Percentiles rank a stretch among this genome's conserved stretches.
These are phyloP conservation scores for Phaeolepiota aurea DNA, from an alignment of 768 basidiomycete genomes.

Conservation along the genomic window DNA sequence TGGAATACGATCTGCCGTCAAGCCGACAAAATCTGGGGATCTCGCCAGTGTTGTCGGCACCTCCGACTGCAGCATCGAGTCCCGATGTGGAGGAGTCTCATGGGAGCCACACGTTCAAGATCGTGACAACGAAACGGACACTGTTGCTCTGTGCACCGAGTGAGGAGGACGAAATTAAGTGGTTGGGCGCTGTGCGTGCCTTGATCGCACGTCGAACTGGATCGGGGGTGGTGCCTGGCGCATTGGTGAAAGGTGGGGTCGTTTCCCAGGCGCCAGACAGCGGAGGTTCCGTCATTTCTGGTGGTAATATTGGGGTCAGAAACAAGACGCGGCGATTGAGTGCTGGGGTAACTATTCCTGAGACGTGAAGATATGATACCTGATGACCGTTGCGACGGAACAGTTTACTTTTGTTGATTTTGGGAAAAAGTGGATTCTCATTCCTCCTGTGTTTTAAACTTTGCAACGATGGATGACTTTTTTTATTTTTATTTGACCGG, in stretches of 20 bases:
- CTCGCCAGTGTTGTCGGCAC: conserved; percentile 22
- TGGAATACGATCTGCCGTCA: conserved; percentile 72
- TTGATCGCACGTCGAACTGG: conserved; percentile 71
- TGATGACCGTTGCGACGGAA: too few species aligned
- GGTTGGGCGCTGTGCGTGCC: conserved; percentile 92
- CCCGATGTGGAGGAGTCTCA: conserved; percentile 37
- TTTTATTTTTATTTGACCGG: too few species aligned
- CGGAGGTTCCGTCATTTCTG: conserved; percentile 1
- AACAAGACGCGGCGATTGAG: conserved; percentile 40
- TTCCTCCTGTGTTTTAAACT: too few species aligned
- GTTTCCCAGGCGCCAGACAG: neutral
- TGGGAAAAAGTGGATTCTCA: too few species aligned
- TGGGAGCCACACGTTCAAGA: conserved; percentile 76
- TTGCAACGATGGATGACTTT: too few species aligned
- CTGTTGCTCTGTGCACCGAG: conserved; percentile 86
- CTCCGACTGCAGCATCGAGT: conserved; percentile 20
- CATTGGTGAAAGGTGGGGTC: conserved; percentile 19
- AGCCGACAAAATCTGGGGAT: conserved; percentile 40
- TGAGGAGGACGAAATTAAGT: conserved; percentile 97
- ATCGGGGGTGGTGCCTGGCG: conserved; percentile 41
- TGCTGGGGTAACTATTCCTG: conserved; percentile 31
- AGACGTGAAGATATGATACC: too few species aligned
- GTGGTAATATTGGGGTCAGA: conserved; percentile 26
- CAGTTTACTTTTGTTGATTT: too few species aligned
- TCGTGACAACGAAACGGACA: conserved; percentile 90